phyloP scores from a whole-genome alignment of 768 basidiomycete species.

The Chalciporus pseudorubinellus region DNA sequence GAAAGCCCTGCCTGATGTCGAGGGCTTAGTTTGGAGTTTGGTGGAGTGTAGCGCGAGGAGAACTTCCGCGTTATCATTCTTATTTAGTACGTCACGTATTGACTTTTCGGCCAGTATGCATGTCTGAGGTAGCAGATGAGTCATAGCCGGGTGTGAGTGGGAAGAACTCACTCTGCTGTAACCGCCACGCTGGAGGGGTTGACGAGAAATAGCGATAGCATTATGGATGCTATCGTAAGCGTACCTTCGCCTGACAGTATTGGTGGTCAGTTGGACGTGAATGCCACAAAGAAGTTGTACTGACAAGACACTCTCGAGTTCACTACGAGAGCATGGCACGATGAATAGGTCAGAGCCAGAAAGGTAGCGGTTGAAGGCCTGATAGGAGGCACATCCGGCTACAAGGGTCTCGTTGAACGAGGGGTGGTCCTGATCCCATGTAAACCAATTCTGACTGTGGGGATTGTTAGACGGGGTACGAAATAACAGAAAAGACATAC shows the following conservation, averaged over 20 bases:
- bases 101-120: slow-evolving; percentile 72
- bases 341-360: slow-evolving; percentile 70
- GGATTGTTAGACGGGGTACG: slow-evolving; percentile 15
- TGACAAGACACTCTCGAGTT: slow-evolving; percentile 73
- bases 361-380: slow-evolving; percentile 73
- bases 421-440: slow-evolving; percentile 70
- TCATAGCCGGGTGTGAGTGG: not conserved
- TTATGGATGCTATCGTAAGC: slow-evolving; percentile 82
- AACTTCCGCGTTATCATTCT: slow-evolving; percentile 60
- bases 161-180: slow-evolving; percentile 47
- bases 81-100: slow-evolving; percentile 65
- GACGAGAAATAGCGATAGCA: slow-evolving; percentile 66
- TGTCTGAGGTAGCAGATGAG: slow-evolving; percentile 40
- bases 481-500: slow-evolving; percentile 38
- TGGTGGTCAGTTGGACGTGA: slow-evolving; percentile 4
- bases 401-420: slow-evolving; percentile 71
- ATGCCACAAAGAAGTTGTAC: slow-evolving; percentile 24
- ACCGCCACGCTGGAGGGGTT: slow-evolving; percentile 54
- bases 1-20: slow-evolving; percentile 16
- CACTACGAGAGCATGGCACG: slow-evolving; percentile 57
- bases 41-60: slow-evolving; percentile 63
- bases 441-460: slow-evolving; percentile 60
- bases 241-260: slow-evolving; percentile 58
- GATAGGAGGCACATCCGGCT: slow-evolving; percentile 77
- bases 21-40: slow-evolving; percentile 12